These are phyloP conservation scores for Piper betle DNA, from an alignment of 164 flowering plant genomes.

Conservation along the genomic window DNA sequence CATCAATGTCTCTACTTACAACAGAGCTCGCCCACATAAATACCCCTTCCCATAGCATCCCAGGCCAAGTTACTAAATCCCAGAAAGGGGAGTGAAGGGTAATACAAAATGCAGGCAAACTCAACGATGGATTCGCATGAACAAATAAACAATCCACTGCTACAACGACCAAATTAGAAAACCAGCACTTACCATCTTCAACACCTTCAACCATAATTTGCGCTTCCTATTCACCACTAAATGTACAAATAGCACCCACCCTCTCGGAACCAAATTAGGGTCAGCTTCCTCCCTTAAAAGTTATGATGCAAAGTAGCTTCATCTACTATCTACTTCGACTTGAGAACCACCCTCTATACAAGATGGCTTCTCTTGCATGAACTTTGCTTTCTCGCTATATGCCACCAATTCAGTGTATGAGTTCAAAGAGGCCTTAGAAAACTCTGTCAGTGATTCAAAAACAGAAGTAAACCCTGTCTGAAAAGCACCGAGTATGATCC, in stretches of 20 bases:
- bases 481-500: constrained; percentile 52
- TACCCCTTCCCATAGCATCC: background rate
- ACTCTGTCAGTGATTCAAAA: constrained; percentile 58
- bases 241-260: constrained; percentile 2
- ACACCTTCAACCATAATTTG: background rate
- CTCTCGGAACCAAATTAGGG: background rate
- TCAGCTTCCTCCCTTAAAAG: background rate
- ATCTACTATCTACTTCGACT: constrained; percentile 3
- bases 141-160: constrained; percentile 1
- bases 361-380: constrained; percentile 5
- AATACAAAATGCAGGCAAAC: no score
- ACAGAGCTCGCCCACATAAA: background rate
- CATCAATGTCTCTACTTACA: background rate
- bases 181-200: background rate
- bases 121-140: background rate
- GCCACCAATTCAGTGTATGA: constrained; percentile 54
- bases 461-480: constrained; percentile 58
- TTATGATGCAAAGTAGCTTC: background rate
- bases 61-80: no score
- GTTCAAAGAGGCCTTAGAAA: constrained; percentile 51
- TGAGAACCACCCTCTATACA: constrained; percentile 9
- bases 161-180: background rate
- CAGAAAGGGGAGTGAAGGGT: no score
- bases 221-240: constrained; percentile 1
- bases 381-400: constrained; percentile 21